These are phyloP conservation scores for Ceratobasidium sp. DNA, from an alignment of 1,284 basidiomycete genomes.

Conservation along the genomic window DNA sequence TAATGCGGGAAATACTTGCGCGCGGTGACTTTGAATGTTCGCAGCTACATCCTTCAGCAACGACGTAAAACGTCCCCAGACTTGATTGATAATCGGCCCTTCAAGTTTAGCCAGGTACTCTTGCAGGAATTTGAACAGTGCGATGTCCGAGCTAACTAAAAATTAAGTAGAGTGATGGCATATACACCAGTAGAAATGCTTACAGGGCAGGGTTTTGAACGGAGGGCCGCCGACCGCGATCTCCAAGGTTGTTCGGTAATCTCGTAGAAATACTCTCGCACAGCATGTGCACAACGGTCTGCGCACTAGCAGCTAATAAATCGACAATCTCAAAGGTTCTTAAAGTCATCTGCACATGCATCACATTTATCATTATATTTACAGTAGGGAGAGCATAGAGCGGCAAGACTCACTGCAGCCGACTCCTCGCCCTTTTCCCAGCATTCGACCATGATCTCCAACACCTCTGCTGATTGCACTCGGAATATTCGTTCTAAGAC, in stretches of 20 bases:
- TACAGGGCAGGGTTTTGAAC: slow-evolving; percentile 72
- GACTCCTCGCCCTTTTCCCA: slow-evolving; percentile 63
- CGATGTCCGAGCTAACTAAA: slow-evolving; percentile 63
- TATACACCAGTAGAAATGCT: slow-evolving; percentile 46
- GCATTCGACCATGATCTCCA: slow-evolving; percentile 81
- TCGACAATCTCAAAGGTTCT: slow-evolving; percentile 83
- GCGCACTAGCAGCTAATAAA: slow-evolving; percentile 82
- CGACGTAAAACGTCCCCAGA: slow-evolving; percentile 83
- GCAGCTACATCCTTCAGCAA: slow-evolving; percentile 81
- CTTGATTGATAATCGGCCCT: slow-evolving; percentile 87
- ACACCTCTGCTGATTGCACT: slow-evolving; percentile 76
- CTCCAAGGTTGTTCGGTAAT: slow-evolving; percentile 64
- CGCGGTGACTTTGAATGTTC: slow-evolving; percentile 67
- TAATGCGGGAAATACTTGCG: slow-evolving; percentile 76
- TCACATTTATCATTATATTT: slow-evolving; percentile 41
- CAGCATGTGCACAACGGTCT: slow-evolving; percentile 87
- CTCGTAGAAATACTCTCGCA: slow-evolving; percentile 80
- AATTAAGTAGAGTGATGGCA: slow-evolving; percentile 3
- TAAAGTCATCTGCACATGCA: slow-evolving; percentile 46
- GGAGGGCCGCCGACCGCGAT: slow-evolving; percentile 46
- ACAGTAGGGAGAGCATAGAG: not conserved
- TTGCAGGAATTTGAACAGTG: slow-evolving; percentile 86
- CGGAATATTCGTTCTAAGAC: slow-evolving; percentile 89
- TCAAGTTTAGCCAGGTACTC: slow-evolving; percentile 86
- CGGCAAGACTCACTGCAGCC: slow-evolving; percentile 21